Conservation (phyloP, 129 eudicot genomes). For the Silybum marianum region DNA sequence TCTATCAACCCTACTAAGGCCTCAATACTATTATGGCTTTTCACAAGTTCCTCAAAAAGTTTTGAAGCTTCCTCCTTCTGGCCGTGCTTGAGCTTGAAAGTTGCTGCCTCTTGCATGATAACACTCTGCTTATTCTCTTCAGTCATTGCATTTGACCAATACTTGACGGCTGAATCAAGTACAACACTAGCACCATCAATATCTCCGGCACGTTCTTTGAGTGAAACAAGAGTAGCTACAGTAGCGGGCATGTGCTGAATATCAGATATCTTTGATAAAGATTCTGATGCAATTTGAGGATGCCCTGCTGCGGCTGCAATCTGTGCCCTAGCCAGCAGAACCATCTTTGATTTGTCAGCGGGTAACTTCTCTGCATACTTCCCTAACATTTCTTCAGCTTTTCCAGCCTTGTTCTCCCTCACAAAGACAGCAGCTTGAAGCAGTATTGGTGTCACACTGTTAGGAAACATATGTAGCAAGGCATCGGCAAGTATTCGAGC, state of each 20-base stretch:
- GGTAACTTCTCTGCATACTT: conserved; percentile 70
- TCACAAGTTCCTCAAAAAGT: conserved; percentile 81
- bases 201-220: conserved; percentile 86
- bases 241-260: conserved; percentile 96
- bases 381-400: conserved; percentile 77
- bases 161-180: conserved; percentile 63
- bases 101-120: conserved; percentile 87
- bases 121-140: conserved; percentile 65
- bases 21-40: conserved; percentile 60
- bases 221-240: conserved; percentile 84
- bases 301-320: conserved; percentile 92
- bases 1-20: conserved; percentile 80
- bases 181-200: conserved; percentile 71
- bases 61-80: conserved; percentile 71
- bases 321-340: conserved; percentile 82
- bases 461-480: conserved; percentile 70
- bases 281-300: conserved; percentile 78
- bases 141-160: conserved; percentile 92
- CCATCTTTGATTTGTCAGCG: conserved; percentile 52
- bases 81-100: conserved; percentile 86
- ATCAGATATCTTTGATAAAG: conserved; percentile 68
- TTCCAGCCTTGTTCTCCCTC: conserved; percentile 83
- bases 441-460: conserved; percentile 65
- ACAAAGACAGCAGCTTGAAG: conserved; percentile 92
- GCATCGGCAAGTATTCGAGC: conserved; percentile 83